A percentile compares a stretch with the other conserved stretches of the same genome.
These are phyloP conservation scores for Triticum turgidum DNA, from an alignment of 176 grass and related monocot species.

Conservation along the genomic window DNA sequence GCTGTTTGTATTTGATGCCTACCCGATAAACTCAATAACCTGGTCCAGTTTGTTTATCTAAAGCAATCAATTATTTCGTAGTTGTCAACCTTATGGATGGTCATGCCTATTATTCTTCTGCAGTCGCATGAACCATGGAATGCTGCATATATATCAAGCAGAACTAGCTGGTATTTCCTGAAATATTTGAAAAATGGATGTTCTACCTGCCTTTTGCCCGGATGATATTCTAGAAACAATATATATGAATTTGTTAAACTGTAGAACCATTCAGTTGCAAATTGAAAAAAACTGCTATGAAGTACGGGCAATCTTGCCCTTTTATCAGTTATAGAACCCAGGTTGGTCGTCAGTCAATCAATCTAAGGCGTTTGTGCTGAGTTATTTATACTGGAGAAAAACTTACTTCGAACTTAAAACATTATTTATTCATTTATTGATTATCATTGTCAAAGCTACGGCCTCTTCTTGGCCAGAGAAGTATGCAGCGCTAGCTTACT, in stretches of 20 bases:
- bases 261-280: neutral
- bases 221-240: slow-evolving; percentile 19
- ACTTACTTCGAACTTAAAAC: neutral
- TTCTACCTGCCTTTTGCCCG: slow-evolving; percentile 11
- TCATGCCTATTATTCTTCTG: slow-evolving; percentile 2
- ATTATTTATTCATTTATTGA: neutral
- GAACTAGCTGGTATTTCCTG: neutral
- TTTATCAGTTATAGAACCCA: neutral
- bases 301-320: neutral
- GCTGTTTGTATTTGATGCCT: neutral
- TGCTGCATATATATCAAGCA: slow-evolving; percentile 2
- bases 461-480: neutral
- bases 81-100: neutral
- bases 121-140: slow-evolving; percentile 8
- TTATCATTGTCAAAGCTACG: slow-evolving; percentile 19
- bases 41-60: neutral
- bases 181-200: slow-evolving; percentile 13
- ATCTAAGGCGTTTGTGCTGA: neutral
- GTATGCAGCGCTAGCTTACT: neutral
- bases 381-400: neutral
- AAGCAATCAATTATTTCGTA: neutral
- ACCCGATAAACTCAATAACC: neutral
- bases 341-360: neutral
- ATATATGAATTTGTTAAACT: slow-evolving; percentile 19
- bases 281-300: slow-evolving; percentile 8